Conservation (phyloP, 805 yeast genomes). For the Metschnikowia drakensbergensis region DNA sequence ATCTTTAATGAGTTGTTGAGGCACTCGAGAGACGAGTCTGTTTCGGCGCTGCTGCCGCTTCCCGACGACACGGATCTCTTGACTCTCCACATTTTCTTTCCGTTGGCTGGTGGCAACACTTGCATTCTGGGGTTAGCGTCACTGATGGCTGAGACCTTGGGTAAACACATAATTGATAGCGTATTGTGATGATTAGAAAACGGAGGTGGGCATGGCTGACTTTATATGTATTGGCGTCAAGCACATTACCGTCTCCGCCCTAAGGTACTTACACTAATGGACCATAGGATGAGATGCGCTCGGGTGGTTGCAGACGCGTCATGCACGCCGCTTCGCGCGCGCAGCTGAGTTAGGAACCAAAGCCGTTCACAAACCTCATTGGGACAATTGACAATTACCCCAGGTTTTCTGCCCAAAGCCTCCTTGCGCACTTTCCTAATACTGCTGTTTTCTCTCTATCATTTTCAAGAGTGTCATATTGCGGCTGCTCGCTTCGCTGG, state of each 20-base stretch:
- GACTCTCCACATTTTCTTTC: slow-evolving; percentile 44
- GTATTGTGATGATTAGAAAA: not conserved
- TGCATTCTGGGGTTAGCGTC: slow-evolving; percentile 10
- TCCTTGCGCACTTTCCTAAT: too few species aligned
- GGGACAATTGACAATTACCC: slow-evolving; percentile 4
- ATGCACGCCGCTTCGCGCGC: not conserved
- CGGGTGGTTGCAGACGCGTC: slow-evolving; percentile 1
- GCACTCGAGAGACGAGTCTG: slow-evolving; percentile 33
- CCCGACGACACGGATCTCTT: slow-evolving; percentile 25
- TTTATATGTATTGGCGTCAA: slow-evolving; percentile 4
- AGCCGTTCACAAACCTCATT: slow-evolving; percentile 3
- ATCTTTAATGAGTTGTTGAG: slow-evolving; percentile 41
- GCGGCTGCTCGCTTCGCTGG: too few species aligned
- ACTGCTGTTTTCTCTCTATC: too few species aligned
- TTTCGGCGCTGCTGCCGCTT: slow-evolving; percentile 11
- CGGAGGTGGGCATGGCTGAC: not conserved
- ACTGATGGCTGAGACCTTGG: not conserved
- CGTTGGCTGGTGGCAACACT: slow-evolving; percentile 42
- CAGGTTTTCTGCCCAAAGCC: not conserved
- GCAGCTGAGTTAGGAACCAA: slow-evolving; percentile 1
- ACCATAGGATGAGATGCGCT: slow-evolving; percentile 6
- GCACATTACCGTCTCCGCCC: not conserved
- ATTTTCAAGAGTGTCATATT: too few species aligned
- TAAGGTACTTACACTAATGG: not conserved
- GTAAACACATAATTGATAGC: slow-evolving; percentile 3